Evolutionary conservation across 495 filamentous ascomycete species (phyloP).

Genomic region (Copromyces sp.): DNA sequence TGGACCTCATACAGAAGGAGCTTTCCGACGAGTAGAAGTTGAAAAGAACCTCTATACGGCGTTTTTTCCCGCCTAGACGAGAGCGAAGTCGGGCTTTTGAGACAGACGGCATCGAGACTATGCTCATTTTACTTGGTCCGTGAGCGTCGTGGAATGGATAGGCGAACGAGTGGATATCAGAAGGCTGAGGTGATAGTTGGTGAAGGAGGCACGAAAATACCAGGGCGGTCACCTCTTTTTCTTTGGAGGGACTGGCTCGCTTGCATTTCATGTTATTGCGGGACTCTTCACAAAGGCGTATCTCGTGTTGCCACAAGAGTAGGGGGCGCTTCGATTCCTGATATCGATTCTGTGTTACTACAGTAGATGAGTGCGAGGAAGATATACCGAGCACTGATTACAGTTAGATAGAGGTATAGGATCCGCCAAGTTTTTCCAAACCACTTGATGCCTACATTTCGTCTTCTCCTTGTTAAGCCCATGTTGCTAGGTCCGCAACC

Average conservation of each 20-base stretch:
- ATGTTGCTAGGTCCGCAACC: too few relatives aligned
- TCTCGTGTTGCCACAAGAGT: not conserved
- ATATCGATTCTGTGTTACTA: not conserved
- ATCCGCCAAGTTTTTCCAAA: not conserved
- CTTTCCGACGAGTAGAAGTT: constrained; percentile 17
- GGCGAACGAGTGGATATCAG: not conserved
- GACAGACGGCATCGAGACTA: not conserved
- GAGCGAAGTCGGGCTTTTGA: not conserved
- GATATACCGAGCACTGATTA: not conserved
- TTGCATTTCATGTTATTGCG: not conserved
- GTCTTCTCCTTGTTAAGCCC: too few relatives aligned
- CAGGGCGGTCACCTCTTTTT: not conserved
- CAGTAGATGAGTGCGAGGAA: not conserved
- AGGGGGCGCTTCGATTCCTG: not conserved
- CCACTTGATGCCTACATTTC: not conserved
- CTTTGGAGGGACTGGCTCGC: not conserved
- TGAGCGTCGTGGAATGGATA: not conserved
- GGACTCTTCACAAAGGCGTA: not conserved
- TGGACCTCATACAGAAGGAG: constrained; percentile 30
- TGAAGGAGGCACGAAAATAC: not conserved
- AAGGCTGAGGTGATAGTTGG: not conserved
- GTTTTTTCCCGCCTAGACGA: not conserved
- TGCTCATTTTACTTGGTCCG: not conserved
- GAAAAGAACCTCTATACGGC: not conserved
- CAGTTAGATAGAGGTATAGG: not conserved